These are phyloP conservation scores for Mycena amicta DNA, from an alignment of 768 basidiomycete species.

Conservation along the genomic window DNA sequence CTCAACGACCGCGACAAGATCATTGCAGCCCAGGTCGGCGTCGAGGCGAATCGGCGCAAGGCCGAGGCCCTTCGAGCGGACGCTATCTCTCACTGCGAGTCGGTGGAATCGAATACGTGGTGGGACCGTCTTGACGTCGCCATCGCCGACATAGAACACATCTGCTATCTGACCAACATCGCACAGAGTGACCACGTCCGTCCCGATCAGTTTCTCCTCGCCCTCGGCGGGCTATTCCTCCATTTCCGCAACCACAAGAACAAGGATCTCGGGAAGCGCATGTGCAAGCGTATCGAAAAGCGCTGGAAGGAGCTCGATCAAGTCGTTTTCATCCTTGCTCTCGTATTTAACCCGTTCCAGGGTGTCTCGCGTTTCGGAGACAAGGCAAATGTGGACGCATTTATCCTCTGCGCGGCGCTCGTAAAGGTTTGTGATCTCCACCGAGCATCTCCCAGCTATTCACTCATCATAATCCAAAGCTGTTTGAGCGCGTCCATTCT, in stretches of 20 bases:
- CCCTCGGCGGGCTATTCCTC: conserved; percentile 10
- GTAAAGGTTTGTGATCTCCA: too few species aligned
- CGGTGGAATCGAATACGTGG: not conserved
- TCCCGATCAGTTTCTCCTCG: conserved; percentile 10
- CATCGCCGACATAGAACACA: conserved; percentile 13
- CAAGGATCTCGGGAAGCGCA: not conserved
- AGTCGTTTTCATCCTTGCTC: conserved; percentile 3
- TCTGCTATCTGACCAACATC: conserved; percentile 18
- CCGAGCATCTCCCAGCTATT: too few species aligned
- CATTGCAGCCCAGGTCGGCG: conserved; percentile 14
- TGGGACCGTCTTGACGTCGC: conserved; percentile 9
- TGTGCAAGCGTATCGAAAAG: conserved; percentile 11
- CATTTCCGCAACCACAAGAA: conserved; percentile 7
- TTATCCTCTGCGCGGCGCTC: too few species aligned
- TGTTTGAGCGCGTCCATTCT: too few species aligned
- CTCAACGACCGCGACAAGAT: not conserved
- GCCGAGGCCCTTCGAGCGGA: not conserved
- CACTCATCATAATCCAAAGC: too few species aligned
- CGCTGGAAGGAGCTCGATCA: conserved; percentile 14
- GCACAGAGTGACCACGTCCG: conserved; percentile 15
- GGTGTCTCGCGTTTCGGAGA: conserved; percentile 1
- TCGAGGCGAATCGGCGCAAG: conserved; percentile 4
- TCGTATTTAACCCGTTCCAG: conserved; percentile 8
- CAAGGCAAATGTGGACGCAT: too few species aligned
- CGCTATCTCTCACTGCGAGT: not conserved